Evolutionary conservation across 495 filamentous ascomycete genomes (phyloP).

Genomic region (Penicillium alfredii): DNA sequence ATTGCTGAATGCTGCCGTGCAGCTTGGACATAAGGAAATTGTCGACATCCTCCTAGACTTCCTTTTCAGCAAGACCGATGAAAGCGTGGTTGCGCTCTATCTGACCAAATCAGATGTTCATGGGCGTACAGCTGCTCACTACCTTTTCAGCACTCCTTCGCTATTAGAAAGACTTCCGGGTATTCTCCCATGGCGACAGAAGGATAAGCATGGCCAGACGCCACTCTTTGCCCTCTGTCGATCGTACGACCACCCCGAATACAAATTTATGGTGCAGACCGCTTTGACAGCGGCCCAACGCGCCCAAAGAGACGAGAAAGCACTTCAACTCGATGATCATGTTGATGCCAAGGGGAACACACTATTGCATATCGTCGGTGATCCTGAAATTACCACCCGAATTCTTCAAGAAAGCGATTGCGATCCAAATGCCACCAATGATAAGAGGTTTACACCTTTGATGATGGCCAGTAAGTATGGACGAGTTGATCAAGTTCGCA

Average conservation of each 20-base stretch:
- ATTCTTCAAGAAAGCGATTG: conserved; percentile 81
- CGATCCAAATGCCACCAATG: conserved; percentile 92
- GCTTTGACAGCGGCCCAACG: conserved; percentile 68
- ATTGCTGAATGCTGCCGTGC: conserved; percentile 88
- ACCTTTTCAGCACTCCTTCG: conserved; percentile 86
- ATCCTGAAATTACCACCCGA: conserved; percentile 65
- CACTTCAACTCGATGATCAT: conserved; percentile 87
- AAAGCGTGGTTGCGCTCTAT: conserved; percentile 55
- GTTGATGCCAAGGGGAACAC: conserved; percentile 92
- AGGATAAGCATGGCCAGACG: conserved; percentile 94
- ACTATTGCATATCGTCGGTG: conserved; percentile 84
- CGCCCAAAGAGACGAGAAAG: conserved; percentile 68
- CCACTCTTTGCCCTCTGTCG: conserved; percentile 90
- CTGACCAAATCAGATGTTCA: conserved; percentile 70
- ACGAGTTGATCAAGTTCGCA: conserved; percentile 84
- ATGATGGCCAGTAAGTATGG: conserved; percentile 99
- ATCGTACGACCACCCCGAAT: conserved; percentile 89
- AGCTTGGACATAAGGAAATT: conserved; percentile 68
- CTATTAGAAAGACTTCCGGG: conserved; percentile 69
- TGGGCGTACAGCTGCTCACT: conserved; percentile 87
- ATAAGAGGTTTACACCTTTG: conserved; percentile 88
- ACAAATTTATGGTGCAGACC: conserved; percentile 74
- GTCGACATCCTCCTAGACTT: conserved; percentile 71
- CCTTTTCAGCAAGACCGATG: conserved; percentile 47
- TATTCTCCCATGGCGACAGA: conserved; percentile 79